These are phyloP conservation scores for Fonsecaea monophora DNA, from an alignment of 2,329 filamentous ascomycete species.

Conservation along the genomic window DNA sequence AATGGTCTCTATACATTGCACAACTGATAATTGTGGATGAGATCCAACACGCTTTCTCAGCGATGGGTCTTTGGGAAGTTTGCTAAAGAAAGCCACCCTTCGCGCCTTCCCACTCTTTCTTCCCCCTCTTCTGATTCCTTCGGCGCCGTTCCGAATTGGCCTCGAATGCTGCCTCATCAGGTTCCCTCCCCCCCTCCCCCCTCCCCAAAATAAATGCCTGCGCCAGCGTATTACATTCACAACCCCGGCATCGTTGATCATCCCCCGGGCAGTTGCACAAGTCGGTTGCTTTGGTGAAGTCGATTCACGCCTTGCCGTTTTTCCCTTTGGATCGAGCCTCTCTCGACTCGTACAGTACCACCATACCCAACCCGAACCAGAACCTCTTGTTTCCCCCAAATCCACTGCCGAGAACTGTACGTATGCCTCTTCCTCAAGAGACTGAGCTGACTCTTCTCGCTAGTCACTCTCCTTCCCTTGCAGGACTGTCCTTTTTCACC, in stretches of 20 bases:
- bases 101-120: slow-evolving; percentile 4
- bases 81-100: neutral
- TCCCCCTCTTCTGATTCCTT: slow-evolving; percentile 5
- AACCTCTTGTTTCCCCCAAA: neutral
- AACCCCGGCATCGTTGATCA: slow-evolving; percentile 7
- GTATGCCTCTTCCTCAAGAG: neutral
- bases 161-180: slow-evolving; percentile 1
- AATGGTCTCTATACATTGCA: neutral
- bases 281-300: neutral
- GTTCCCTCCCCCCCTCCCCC: neutral
- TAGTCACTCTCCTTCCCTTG: neutral
- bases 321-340: neutral
- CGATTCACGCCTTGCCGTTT: slow-evolving; percentile 8
- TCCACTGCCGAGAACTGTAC: neutral
- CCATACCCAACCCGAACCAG: slow-evolving; percentile 1
- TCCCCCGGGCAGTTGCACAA: neutral
- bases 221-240: slow-evolving; percentile 6
- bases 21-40: neutral
- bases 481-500: neutral
- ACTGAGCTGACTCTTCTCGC: neutral
- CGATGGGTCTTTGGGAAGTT: neutral
- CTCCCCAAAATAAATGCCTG: slow-evolving; percentile 14
- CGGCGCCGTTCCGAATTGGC: slow-evolving; percentile 16
- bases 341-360: neutral
- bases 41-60: neutral